Conservation (phyloP, 495 filamentous ascomycete species). For the Annulohypoxylon stygium region DNA sequence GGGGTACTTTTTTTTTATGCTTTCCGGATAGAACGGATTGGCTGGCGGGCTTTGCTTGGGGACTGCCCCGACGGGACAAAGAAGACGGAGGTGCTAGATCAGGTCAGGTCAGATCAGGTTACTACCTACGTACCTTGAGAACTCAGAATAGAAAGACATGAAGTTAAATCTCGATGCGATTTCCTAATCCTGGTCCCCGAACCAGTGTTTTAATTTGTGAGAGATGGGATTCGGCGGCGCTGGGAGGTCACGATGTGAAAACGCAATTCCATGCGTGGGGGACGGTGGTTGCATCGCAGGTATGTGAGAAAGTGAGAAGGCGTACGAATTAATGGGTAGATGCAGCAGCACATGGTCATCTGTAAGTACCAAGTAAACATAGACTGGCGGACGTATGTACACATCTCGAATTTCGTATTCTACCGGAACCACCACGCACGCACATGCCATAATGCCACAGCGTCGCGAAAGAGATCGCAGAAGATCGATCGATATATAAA, state of each 20-base stretch:
- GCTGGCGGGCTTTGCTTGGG: slow-evolving; percentile 1
- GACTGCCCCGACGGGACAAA: not conserved
- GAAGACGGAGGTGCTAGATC: not conserved
- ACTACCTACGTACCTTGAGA: not conserved
- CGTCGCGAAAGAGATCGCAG: not conserved
- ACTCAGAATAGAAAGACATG: slow-evolving; percentile 20
- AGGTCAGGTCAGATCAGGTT: slow-evolving; percentile 5
- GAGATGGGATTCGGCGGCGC: not conserved
- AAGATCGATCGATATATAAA: slow-evolving; percentile 30
- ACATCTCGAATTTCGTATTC: slow-evolving; percentile 9
- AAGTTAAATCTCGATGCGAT: slow-evolving; percentile 19
- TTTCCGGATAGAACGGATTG: slow-evolving; percentile 20
- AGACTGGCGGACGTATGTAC: too few species aligned
- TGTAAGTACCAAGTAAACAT: too few species aligned
- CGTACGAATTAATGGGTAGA: too few species aligned
- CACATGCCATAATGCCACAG: not conserved
- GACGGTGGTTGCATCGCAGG: slow-evolving; percentile 17
- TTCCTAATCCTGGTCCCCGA: not conserved
- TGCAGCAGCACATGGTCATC: too few species aligned
- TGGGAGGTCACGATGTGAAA: not conserved
- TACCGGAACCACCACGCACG: slow-evolving; percentile 9
- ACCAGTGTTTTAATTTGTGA: not conserved
- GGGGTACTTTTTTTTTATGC: not conserved
- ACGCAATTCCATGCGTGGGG: not conserved
- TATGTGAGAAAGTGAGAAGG: not conserved